A percentile compares a stretch with the other conserved stretches of the same genome.
These are phyloP conservation scores for Biscutella laevigata DNA, from an alignment of 441 rosid species.

Conservation along the genomic window DNA sequence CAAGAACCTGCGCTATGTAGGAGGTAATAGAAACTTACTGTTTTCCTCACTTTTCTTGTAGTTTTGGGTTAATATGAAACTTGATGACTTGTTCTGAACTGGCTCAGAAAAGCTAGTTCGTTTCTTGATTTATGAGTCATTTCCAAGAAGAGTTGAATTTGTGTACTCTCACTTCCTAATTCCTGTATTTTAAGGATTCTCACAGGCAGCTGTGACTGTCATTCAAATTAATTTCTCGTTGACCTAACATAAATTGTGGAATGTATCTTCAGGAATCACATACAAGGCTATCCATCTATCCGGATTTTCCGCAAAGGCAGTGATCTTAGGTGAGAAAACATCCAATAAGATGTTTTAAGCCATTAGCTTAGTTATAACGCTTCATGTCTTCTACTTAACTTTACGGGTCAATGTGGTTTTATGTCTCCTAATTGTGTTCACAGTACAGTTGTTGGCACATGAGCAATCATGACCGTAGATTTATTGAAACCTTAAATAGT, in stretches of 20 bases:
- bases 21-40: constrained; percentile 43
- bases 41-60: constrained; percentile 7
- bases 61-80: constrained; percentile 9
- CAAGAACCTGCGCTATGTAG: constrained; percentile 56
- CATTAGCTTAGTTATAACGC: neutral
- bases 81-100: constrained; percentile 9
- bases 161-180: neutral
- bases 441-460: constrained; percentile 8
- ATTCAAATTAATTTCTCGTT: neutral
- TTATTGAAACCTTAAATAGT: neutral
- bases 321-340: constrained; percentile 58
- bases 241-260: neutral
- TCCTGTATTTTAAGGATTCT: neutral
- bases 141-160: neutral
- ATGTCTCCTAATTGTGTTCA: constrained; percentile 1
- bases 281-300: constrained; percentile 96
- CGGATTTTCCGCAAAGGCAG: constrained; percentile 95
- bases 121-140: constrained; percentile 4
- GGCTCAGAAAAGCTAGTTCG: neutral
- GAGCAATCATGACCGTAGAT: neutral
- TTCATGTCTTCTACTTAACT: constrained; percentile 1
- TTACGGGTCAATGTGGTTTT: neutral
- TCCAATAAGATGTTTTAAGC: constrained; percentile 1
- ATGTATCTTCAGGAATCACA: constrained; percentile 63
- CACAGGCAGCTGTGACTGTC: neutral